phyloP scores from a whole-genome alignment of 225 moss, liverwort and hornwort species.

The Bryoerythrophyllum caledonicum region DNA sequence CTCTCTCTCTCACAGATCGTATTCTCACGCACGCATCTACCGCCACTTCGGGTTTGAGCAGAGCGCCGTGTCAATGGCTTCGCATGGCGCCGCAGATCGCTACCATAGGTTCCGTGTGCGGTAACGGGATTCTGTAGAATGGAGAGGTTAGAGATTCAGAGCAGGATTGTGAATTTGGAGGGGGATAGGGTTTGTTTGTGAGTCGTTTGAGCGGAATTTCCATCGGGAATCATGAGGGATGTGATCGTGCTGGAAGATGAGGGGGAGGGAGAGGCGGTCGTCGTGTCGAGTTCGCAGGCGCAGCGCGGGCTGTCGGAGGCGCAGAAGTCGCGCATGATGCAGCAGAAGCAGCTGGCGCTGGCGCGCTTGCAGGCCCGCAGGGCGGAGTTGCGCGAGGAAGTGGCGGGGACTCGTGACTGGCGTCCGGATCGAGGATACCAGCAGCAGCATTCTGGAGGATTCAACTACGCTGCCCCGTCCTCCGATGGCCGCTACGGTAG shows the following conservation, averaged over 20 bases:
- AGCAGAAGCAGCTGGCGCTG: slow-evolving; percentile 71
- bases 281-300: slow-evolving; percentile 21
- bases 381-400: slow-evolving; percentile 12
- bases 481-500: background rate
- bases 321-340: slow-evolving; percentile 67
- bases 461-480: background rate
- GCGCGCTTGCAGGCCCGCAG: slow-evolving; percentile 62
- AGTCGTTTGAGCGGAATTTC: background rate
- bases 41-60: too few relatives aligned
- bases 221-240: slow-evolving; percentile 24
- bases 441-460: background rate
- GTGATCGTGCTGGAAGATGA: slow-evolving; percentile 59
- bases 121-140: too few relatives aligned
- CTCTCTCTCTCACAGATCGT: background rate
- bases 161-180: too few relatives aligned
- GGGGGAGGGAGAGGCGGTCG: slow-evolving; percentile 19
- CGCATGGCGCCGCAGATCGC: too few relatives aligned
- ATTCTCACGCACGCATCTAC: background rate
- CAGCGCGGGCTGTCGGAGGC: slow-evolving; percentile 39
- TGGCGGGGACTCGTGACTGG: slow-evolving; percentile 27
- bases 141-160: too few relatives aligned
- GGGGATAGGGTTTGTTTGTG: background rate
- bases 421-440: slow-evolving; percentile 19
- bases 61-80: too few relatives aligned
- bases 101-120: too few relatives aligned